Evolutionary conservation across 73 alveolate genomes (phyloP).

Genomic region (Symbiodinium pilosum): DNA sequence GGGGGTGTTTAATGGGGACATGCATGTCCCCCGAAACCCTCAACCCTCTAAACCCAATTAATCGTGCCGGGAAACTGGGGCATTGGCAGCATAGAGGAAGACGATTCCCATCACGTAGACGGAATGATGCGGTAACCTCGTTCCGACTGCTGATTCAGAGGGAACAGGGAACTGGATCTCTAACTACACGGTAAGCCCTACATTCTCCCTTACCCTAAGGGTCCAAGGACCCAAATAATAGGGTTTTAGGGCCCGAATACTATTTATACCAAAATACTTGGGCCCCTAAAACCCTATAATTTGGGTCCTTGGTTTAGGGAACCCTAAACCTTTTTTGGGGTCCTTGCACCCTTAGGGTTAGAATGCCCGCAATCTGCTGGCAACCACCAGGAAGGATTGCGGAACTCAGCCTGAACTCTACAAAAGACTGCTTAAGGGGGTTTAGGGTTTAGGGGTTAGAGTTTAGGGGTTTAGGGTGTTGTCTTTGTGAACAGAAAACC

Average conservation of each 20-base stretch:
- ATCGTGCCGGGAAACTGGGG: neutral
- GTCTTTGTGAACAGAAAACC: neutral
- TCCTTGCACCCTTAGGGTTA: neutral
- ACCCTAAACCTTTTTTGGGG: neutral
- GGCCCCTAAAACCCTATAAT: neutral
- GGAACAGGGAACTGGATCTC: no score
- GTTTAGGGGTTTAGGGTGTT: neutral
- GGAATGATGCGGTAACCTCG: neutral
- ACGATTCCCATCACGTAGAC: conserved; percentile 5
- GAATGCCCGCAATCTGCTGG: no score
- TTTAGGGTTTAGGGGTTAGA: neutral
- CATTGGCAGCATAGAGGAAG: neutral
- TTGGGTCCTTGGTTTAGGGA: neutral
- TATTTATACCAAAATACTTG: neutral
- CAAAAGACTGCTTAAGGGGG: no score
- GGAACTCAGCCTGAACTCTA: no score
- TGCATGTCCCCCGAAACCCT: neutral
- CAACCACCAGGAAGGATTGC: no score
- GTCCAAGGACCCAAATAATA: no score
- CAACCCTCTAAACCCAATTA: neutral
- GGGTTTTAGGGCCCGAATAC: neutral
- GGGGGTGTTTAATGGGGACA: no score
- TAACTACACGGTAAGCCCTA: no score
- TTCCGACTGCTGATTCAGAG: no score
- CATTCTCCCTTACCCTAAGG: no score